Percentiles rank a stretch among this genome's conserved stretches.
Evolutionary conservation across 2,329 filamentous ascomycete genomes (phyloP).

Genomic region (Pseudogymnoascus sp.): DNA sequence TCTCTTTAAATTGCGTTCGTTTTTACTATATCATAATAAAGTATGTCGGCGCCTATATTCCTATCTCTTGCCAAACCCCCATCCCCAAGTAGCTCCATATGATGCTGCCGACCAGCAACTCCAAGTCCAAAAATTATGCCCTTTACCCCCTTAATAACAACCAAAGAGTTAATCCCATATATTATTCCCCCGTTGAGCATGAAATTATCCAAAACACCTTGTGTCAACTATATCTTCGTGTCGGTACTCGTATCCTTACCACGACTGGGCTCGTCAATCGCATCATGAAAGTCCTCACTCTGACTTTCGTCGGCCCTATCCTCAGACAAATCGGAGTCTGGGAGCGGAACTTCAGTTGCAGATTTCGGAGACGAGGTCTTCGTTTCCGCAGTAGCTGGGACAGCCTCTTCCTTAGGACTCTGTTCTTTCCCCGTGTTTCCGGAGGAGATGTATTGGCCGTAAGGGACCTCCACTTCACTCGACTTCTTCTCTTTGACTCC

Average conservation of each 20-base stretch:
- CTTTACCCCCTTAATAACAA: background rate
- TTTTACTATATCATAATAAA: background rate
- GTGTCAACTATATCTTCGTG: constrained; percentile 2
- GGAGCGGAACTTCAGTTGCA: background rate
- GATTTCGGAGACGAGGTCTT: background rate
- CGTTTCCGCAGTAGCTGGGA: background rate
- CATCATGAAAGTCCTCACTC: background rate
- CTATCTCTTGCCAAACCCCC: background rate
- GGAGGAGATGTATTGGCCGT: background rate
- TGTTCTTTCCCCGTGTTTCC: background rate
- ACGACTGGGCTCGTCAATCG: background rate
- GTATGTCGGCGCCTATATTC: constrained; percentile 2
- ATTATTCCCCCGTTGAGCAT: background rate
- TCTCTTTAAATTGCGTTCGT: background rate
- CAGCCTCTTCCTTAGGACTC: background rate
- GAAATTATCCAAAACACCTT: background rate
- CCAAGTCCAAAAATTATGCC: background rate
- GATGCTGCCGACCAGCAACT: background rate
- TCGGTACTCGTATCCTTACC: background rate
- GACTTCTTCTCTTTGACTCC: background rate
- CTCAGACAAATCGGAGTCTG: background rate
- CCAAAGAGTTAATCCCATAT: background rate
- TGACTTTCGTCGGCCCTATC: background rate
- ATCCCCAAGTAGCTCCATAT: background rate
- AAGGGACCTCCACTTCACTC: background rate